A percentile compares a stretch with the other conserved stretches of the same genome.
Conservation (phyloP, 441 rosid species). For the Hura crepitans region DNA sequence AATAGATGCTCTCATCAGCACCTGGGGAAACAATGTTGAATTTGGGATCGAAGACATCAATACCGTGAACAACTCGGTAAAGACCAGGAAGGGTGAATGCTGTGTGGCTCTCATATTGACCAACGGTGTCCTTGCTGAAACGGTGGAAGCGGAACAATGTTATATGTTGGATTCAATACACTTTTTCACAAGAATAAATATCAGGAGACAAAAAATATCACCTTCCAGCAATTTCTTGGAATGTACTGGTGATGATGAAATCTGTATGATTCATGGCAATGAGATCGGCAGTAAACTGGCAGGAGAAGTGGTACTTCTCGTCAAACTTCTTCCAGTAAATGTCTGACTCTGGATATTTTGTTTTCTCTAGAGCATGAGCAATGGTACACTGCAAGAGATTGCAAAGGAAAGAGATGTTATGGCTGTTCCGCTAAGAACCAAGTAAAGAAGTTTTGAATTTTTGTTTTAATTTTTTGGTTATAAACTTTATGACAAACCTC, state of each 20-base stretch:
- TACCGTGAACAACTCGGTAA: slow-evolving; percentile 91
- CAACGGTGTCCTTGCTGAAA: slow-evolving; percentile 90
- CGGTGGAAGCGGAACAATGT: not conserved
- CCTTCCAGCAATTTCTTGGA: slow-evolving; percentile 99
- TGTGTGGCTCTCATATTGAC: slow-evolving; percentile 95
- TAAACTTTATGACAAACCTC: slow-evolving; percentile 58
- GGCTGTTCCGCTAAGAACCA: not conserved
- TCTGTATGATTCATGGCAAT: slow-evolving; percentile 95
- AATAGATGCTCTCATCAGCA: slow-evolving; percentile 84
- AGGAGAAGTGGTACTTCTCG: slow-evolving; percentile 89
- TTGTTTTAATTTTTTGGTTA: not conserved
- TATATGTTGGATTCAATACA: not conserved
- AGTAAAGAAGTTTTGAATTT: not conserved
- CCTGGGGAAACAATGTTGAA: slow-evolving; percentile 98
- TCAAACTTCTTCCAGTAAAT: slow-evolving; percentile 92
- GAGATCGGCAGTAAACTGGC: slow-evolving; percentile 94
- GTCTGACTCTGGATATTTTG: slow-evolving; percentile 90
- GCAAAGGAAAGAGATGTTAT: not conserved
- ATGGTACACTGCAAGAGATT: slow-evolving; percentile 63
- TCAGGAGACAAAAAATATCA: slow-evolving; percentile 16
- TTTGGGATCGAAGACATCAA: slow-evolving; percentile 87
- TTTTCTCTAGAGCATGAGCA: slow-evolving; percentile 95
- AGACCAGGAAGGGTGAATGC: slow-evolving; percentile 93
- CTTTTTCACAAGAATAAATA: not conserved
- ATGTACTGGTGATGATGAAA: slow-evolving; percentile 95